Evolutionary conservation across 1,139 yeast genomes (phyloP).

Genomic region (Nakaseomyces uthaithaninus): DNA sequence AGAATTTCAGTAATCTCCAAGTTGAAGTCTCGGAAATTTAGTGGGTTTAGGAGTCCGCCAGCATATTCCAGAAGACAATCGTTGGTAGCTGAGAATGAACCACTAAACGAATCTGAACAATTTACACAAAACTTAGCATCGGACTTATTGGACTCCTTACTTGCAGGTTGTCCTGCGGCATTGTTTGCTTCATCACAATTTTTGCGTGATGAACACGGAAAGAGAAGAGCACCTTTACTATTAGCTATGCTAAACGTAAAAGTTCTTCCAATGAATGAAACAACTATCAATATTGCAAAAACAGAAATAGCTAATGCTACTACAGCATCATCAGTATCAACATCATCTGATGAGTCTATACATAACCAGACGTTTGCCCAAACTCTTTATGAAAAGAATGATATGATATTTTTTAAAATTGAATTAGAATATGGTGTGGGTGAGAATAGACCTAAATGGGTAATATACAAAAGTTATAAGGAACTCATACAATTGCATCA

Average conservation of each 20-base stretch:
- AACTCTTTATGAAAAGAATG: constrained; percentile 14
- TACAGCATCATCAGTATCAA: neutral
- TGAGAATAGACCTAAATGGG: constrained; percentile 70
- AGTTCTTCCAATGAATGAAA: constrained; percentile 39
- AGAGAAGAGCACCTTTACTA: constrained; percentile 72
- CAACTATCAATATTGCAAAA: constrained; percentile 12
- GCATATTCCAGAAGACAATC: constrained; percentile 3
- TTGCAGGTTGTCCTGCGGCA: constrained; percentile 75
- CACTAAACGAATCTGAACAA: constrained; percentile 16
- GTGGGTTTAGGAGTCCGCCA: constrained; percentile 4
- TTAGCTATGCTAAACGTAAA: constrained; percentile 63
- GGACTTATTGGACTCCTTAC: constrained; percentile 52
- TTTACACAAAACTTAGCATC: constrained; percentile 45
- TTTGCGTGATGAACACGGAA: constrained; percentile 68
- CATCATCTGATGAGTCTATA: constrained; percentile 8
- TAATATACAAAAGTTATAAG: constrained; percentile 60
- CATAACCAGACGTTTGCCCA: constrained; percentile 4
- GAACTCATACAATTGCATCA: constrained; percentile 67
- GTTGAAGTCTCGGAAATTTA: constrained; percentile 13
- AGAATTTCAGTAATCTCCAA: constrained; percentile 25
- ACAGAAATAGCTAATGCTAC: constrained; percentile 39
- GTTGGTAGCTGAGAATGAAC: constrained; percentile 7
- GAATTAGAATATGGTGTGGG: constrained; percentile 89
- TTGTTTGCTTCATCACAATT: constrained; percentile 68
- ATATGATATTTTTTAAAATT: constrained; percentile 43